Evolutionary conservation across 306 rosid species (phyloP).

Genomic region (Prunus salicina): DNA sequence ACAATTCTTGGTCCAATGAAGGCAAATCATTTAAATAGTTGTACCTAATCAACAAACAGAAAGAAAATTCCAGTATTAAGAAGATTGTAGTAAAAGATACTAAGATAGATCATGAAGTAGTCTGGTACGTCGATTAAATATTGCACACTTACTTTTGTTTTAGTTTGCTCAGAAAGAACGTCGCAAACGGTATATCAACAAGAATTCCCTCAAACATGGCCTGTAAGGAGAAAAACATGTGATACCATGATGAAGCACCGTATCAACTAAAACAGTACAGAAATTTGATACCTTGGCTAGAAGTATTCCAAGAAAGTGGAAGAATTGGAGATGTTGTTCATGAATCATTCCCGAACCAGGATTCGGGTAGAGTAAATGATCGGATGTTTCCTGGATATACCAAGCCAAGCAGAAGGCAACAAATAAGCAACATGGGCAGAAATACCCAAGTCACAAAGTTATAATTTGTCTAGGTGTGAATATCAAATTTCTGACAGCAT

Average conservation of each 20-base stretch:
- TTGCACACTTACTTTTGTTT: constrained; percentile 78
- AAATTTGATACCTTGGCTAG: constrained; percentile 74
- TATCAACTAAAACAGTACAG: not conserved
- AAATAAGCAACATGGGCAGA: constrained; percentile 18
- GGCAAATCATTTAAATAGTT: constrained; percentile 97
- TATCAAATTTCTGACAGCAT: not conserved
- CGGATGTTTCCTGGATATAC: constrained; percentile 74
- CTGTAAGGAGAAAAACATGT: constrained; percentile 39
- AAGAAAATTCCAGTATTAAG: not conserved
- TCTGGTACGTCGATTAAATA: not conserved
- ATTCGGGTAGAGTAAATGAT: constrained; percentile 94
- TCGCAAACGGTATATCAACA: constrained; percentile 95
- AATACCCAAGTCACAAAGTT: not conserved
- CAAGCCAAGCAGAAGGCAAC: constrained; percentile 27
- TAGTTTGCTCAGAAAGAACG: constrained; percentile 94
- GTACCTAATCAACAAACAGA: constrained; percentile 48
- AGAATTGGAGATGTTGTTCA: constrained; percentile 97
- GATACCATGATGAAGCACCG: not conserved
- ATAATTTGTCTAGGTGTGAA: not conserved
- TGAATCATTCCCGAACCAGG: constrained; percentile 99
- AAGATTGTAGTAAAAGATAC: not conserved
- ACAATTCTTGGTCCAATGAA: constrained; percentile 90
- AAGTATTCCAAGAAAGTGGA: constrained; percentile 92
- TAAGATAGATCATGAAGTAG: not conserved
- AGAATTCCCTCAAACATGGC: constrained; percentile 99